Conservation (phyloP, 208 protist species). For the Acanthamoeba royreba region DNA sequence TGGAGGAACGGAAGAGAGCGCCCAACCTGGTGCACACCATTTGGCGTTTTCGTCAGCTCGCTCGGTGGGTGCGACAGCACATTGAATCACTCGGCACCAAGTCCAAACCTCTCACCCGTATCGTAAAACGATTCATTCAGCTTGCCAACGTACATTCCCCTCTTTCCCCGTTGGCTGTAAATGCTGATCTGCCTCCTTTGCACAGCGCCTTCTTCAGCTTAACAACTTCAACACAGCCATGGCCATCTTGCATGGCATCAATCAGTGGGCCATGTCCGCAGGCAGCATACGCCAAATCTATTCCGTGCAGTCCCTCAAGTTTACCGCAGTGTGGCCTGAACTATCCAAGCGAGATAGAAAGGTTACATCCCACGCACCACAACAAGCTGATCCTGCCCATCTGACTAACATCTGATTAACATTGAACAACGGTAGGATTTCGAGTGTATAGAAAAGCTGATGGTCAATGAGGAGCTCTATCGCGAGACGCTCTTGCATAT, state of each 20-base stretch:
- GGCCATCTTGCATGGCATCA: slow-evolving; percentile 6
- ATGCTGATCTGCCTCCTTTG: background rate
- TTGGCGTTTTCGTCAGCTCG: background rate
- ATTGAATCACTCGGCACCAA: background rate
- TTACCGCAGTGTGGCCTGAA: background rate
- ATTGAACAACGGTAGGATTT: background rate
- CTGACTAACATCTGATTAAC: background rate
- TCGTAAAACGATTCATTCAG: slow-evolving; percentile 8
- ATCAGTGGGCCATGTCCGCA: background rate
- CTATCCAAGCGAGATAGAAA: background rate
- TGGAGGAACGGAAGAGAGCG: background rate
- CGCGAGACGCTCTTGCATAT: background rate
- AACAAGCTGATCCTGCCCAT: background rate
- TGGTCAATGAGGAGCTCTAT: slow-evolving; percentile 6
- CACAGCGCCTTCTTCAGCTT: background rate
- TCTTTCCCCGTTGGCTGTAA: too few species aligned
- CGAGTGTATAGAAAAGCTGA: slow-evolving; percentile 18
- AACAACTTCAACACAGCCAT: slow-evolving; percentile 36
- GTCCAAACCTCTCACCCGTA: background rate
- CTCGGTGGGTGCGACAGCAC: background rate
- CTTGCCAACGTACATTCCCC: background rate
- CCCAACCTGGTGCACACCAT: background rate
- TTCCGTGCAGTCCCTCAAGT: background rate
- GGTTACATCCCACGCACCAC: background rate
- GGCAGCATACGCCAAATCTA: background rate